Evolutionary conservation across 2,329 filamentous ascomycete species (phyloP).

Genomic region (Aspergillus transmontanensis): DNA sequence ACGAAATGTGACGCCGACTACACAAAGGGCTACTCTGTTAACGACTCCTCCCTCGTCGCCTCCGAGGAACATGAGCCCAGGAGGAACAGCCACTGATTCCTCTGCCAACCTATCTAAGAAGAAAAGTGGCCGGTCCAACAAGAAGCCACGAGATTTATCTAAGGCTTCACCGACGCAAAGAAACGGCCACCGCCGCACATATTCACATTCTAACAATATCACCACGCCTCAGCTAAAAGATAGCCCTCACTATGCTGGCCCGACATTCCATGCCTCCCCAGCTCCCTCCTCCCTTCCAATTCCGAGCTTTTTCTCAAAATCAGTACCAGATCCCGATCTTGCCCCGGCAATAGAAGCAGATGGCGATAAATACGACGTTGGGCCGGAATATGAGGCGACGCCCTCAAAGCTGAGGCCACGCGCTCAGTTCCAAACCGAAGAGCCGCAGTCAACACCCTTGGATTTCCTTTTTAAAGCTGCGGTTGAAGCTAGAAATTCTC

Average conservation of each 20-base stretch:
- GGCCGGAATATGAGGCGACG: slow-evolving; percentile 40
- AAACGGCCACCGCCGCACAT: slow-evolving; percentile 34
- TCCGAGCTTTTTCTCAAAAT: slow-evolving; percentile 82
- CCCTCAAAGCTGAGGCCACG: slow-evolving; percentile 49
- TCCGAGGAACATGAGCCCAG: slow-evolving; percentile 35
- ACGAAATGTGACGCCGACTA: slow-evolving; percentile 36
- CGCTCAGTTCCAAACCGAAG: slow-evolving; percentile 39
- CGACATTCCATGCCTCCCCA: slow-evolving; percentile 93
- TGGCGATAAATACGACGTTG: slow-evolving; percentile 39
- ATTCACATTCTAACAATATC: slow-evolving; percentile 32
- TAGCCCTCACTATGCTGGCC: slow-evolving; percentile 71
- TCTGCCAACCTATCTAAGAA: slow-evolving; percentile 36
- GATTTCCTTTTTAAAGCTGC: slow-evolving; percentile 91
- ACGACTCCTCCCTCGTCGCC: slow-evolving; percentile 42
- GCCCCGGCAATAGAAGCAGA: slow-evolving; percentile 41
- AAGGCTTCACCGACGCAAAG: slow-evolving; percentile 29
- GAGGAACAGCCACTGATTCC: slow-evolving; percentile 33
- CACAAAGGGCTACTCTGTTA: slow-evolving; percentile 31
- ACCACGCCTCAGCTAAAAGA: slow-evolving; percentile 49
- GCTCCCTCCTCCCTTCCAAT: slow-evolving; percentile 87
- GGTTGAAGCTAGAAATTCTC: slow-evolving; percentile 63
- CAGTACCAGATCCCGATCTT: slow-evolving; percentile 64
- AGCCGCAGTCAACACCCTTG: slow-evolving; percentile 69
- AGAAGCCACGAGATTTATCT: slow-evolving; percentile 37
- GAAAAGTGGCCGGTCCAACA: slow-evolving; percentile 38